Evolutionary conservation across 176 grass and related monocot genomes (phyloP).

Genomic region (Neostapfia colusana): DNA sequence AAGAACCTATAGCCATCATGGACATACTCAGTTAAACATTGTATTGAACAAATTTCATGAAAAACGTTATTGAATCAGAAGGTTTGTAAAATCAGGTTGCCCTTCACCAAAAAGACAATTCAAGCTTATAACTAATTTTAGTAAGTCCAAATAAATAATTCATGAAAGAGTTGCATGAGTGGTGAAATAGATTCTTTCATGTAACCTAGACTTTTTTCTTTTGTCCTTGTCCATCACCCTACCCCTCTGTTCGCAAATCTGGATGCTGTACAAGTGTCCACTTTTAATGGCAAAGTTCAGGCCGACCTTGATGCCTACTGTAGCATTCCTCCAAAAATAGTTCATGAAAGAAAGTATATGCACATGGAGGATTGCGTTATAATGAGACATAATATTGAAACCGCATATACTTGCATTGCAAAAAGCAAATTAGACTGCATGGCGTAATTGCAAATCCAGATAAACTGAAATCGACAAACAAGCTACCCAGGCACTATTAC

Average conservation of each 20-base stretch:
- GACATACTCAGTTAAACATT: background rate
- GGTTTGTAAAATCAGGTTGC: constrained; percentile 11
- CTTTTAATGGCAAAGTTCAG: background rate
- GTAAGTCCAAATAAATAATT: constrained; percentile 11
- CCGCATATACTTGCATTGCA: constrained; percentile 12
- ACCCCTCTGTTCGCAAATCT: background rate
- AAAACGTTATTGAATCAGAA: constrained; percentile 19
- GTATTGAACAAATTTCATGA: constrained; percentile 10
- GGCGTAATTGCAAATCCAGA: constrained; percentile 4
- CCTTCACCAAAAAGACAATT: background rate
- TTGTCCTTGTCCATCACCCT: background rate
- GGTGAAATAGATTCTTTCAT: background rate
- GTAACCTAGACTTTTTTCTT: background rate
- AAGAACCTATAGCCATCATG: constrained; percentile 66
- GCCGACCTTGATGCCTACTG: background rate
- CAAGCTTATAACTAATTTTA: constrained; percentile 8
- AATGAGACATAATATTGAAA: constrained; percentile 13
- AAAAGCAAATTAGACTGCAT: constrained; percentile 12
- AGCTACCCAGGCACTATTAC: background rate
- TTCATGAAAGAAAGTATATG: background rate
- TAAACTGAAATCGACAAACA: background rate
- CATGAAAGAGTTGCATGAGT: background rate
- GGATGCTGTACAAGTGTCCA: no score
- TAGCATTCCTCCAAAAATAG: background rate
- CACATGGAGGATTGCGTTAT: background rate